Evolutionary conservation across 148 eudicot genomes (phyloP).

Genomic region (Selenicereus undatus): DNA sequence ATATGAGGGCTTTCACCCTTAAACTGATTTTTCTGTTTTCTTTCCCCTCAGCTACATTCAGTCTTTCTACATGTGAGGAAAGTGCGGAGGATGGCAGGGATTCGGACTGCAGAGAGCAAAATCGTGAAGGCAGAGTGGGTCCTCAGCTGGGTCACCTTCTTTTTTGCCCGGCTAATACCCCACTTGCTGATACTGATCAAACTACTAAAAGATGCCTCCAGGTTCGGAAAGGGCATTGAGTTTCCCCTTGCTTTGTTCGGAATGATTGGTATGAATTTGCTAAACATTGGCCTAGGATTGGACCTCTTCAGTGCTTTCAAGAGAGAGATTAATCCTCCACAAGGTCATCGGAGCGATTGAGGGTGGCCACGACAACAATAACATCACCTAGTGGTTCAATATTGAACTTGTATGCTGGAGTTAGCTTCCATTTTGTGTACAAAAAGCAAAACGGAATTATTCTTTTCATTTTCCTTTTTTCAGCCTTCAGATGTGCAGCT

Average conservation of each 20-base stretch:
- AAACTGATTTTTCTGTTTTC: background rate
- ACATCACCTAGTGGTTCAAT: background rate
- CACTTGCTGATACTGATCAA: conserved; percentile 71
- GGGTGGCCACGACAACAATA: background rate
- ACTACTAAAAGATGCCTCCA: conserved; percentile 68
- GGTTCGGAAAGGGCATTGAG: conserved; percentile 68
- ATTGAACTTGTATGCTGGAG: background rate
- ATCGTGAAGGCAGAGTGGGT: conserved; percentile 81
- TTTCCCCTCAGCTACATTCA: conserved; percentile 57
- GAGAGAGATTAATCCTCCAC: conserved; percentile 43
- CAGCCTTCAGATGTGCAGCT: background rate
- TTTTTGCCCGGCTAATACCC: conserved; percentile 53
- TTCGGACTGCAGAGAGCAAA: conserved; percentile 49
- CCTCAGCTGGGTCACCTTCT: conserved; percentile 66
- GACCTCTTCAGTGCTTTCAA: conserved; percentile 63
- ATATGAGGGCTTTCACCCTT: background rate
- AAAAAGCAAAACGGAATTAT: background rate
- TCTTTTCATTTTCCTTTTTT: background rate
- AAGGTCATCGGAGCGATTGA: conserved; percentile 25
- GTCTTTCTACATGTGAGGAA: conserved; percentile 78
- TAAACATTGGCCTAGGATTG: conserved; percentile 64
- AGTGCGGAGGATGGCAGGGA: conserved; percentile 72
- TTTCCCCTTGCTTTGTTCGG: conserved; percentile 85
- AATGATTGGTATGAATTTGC: conserved; percentile 78
- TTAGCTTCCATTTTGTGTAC: background rate